Evolutionary conservation across 2,329 filamentous ascomycete genomes (phyloP), one percentile per base, ranked within the genome.

Genomic region (Ophiostoma sp.): DNA sequence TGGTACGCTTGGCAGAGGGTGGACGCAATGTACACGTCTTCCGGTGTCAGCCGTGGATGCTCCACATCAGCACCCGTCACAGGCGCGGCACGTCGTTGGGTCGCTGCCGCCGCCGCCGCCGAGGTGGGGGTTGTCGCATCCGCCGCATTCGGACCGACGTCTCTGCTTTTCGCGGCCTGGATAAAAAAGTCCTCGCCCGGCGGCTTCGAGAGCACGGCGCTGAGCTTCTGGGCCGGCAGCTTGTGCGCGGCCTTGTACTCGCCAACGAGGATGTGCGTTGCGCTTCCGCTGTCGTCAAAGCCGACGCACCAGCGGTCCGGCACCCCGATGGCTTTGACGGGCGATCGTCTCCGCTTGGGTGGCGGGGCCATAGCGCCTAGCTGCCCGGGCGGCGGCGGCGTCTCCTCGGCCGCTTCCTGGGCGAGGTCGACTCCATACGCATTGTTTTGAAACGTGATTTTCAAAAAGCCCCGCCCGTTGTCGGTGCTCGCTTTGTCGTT

Each of bases 181-280:
- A 54, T 3, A 44, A 72, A 72, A 35, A 72, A 72, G 52, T 68
- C 54, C 11, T 69, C 67, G 20, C 31, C 27, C 1, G 71, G 71
- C 20, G 8, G 4, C 11, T 1, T 17, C 3, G 67, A 64, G 35
- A 69, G 10, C 20, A 69, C 67, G 8, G 10, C 5, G 36, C 7
- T 13, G 35, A 69, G 67, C 57, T 64, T 69, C 54, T 33, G 3
- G 2, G 31, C 64, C 7, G 35, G 68, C 1, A 72, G 44, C 7
- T 31, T 60, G 39, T 72, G 69, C 31, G 69, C 67, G 1, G 71
- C 44, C 60, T 72, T 72, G 68, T 64, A 64, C 27, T 72, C 69
- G 15, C 69, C 71, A 1, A 71, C 71, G 1, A 71, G 41, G 15
- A 70, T 3, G 1, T 52, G 67, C 4, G 3, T 20, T 2, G 1